Evolutionary conservation across 306 rosid genomes (phyloP), one percentile per base, ranked within the genome.

Genomic region (Trichosanthes cucumerina): DNA sequence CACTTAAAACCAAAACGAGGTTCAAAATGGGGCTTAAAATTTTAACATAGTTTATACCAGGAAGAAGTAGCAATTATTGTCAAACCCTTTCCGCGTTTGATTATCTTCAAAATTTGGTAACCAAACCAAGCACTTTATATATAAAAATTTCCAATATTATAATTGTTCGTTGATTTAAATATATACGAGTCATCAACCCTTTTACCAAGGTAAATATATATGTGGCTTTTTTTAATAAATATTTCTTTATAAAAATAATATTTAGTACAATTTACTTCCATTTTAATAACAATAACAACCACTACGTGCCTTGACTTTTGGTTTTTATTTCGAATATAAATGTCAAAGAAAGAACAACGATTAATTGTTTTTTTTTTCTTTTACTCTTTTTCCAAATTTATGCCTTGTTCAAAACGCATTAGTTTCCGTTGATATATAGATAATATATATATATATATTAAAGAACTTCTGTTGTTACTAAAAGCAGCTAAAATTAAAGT

Each of bases 51-150:
- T 59, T 59, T 23, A 59, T 11, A 8, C 19, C 66, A 26, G 23
- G 34, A 69, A 24, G 31, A 23, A 70, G 11, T 24, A 69, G 43
- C 36, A 70, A 41, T 12, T 23, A 21, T 21, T 70, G 56, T 44
- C 76, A 44, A 71, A 41, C 57, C 57, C 21, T 71, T 71, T 24
- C 6, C 76, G 19, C n/a, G 23, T 18, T 65, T 5, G 33, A 71
- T 71, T 44, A 71, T 71, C 76, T 44, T 71, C 76, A 14, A 44
- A 44, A 71, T 44, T 71, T 26, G 76, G 57, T 44, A 8, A 71
- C 76, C 76, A 71, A 71, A 46, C 38, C 56, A 24, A 71, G 23
- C 57, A 71, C 54, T 70, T 12, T 23, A 7, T 44, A 15, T 3
- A 24, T 24, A 7, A 4, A 71, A 21, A 21, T 10, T n/a, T 39